Base-by-base conservation (phyloP, 2,329 filamentous ascomycete species). In the Madurella mycetomatis region DNA sequence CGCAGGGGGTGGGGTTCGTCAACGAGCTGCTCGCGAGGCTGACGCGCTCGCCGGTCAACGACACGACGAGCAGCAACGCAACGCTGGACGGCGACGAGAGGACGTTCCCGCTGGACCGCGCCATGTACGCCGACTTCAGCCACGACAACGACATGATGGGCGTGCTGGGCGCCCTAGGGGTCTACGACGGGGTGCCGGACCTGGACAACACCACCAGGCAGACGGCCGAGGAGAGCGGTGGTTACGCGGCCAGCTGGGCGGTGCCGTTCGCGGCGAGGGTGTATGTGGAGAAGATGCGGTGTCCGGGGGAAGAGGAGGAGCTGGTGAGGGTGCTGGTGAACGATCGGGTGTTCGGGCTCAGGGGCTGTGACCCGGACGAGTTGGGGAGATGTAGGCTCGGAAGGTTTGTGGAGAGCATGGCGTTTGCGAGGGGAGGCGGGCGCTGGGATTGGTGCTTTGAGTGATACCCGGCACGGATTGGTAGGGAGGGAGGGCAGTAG, bases 121-220 rank as follows among this genome's bases (percentile, higher is more conserved):
- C 72, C 11, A 72, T 96, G 1, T 96, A 95, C 65, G 91, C 90
- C 0, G 92, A 96, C 70, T 96, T 96, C 67, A 89, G 85, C 59
- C 92, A 96, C 70, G 92, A 96, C 71, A 96, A 95, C 69, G 85
- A 87, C 66, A 90, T 96, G 84, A 83, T 82, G 31, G 80, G 81
- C 8, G 83, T 95, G 7, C 88, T 88, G 66, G 84, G 83, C 5
- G 90, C 90, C 0, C 67, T 96, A 59, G 88, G 90, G 0, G 73
- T 96, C 25, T 95, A 90, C 72, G 88, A 91, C 61, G 72, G 70
- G 42, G 88, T 91, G 62, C 72, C 70, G 46, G 73, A 83, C 0
- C 72, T 87, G 19, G 76, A 79, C 2, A 78, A 76, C 19, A 74
- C 73, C 2, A 74, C 73, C 7, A 69, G 82, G 25, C 67, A 78